Percentiles rank a stretch among this genome's conserved stretches.
Conservation (phyloP, 2,329 filamentous ascomycete genomes). For the Aspergillus pseudoterreus region DNA sequence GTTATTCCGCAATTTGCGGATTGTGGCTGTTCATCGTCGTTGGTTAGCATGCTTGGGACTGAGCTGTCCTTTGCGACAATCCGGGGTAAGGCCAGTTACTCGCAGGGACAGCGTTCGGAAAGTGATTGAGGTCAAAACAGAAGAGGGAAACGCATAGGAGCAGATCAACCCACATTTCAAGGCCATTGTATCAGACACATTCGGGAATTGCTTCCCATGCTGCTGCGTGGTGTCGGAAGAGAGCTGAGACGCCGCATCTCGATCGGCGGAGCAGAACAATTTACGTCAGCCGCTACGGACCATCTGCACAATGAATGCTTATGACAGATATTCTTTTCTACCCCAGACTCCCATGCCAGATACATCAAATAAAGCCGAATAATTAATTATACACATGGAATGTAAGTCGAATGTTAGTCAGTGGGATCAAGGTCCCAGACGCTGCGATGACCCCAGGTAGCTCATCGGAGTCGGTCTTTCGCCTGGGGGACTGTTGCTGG, state of each 20-base stretch:
- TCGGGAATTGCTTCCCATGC: constrained; percentile 22
- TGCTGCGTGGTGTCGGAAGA: constrained; percentile 2
- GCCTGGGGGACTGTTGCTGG: constrained; percentile 20
- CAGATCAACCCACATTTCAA: constrained; percentile 36
- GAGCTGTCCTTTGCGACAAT: constrained; percentile 14
- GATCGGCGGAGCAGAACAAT: constrained; percentile 10
- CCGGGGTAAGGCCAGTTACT: constrained; percentile 8
- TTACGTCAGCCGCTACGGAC: constrained; percentile 30
- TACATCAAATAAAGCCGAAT: constrained; percentile 6
- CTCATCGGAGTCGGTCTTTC: constrained; percentile 49
- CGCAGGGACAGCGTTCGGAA: constrained; percentile 1
- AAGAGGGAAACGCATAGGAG: not conserved
- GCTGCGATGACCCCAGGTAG: constrained; percentile 60
- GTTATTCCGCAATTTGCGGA: constrained; percentile 65
- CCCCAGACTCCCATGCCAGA: constrained; percentile 5
- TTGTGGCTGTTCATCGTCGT: constrained; percentile 28
- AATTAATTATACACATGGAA: constrained; percentile 32
- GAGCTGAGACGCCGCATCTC: constrained; percentile 1
- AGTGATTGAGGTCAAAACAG: not conserved
- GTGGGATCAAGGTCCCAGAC: constrained; percentile 55
- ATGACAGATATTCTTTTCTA: not conserved
- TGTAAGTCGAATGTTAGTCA: constrained; percentile 5
- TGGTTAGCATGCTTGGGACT: constrained; percentile 14
- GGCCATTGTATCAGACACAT: constrained; percentile 33
- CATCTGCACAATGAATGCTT: constrained; percentile 22